A percentile compares a stretch with the other conserved stretches of the same genome.
These are phyloP conservation scores for Hordeum vulgare DNA, from an alignment of 176 grass and related monocot species.

Conservation along the genomic window MorexV3_pseudomolecules_assembly NC_058521.1:554246084-554246583, in stretches of 20 bases:
- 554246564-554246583: too few relatives aligned
- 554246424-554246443: too few relatives aligned
- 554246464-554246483: too few relatives aligned
- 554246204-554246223: conserved; percentile 26
- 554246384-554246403: too few relatives aligned
- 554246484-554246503: too few relatives aligned
- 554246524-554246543: too few relatives aligned
- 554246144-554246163: neutral
- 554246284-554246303: neutral
- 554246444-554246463: too few relatives aligned
- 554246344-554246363: neutral
- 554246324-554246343: neutral
- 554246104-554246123: neutral
- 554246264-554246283: neutral
- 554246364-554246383: too few relatives aligned
- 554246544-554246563: too few relatives aligned
- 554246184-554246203: conserved; percentile 18
- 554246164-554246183: neutral
- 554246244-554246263: conserved; percentile 34
- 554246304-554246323: neutral
- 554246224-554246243: conserved; percentile 34
- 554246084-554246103: neutral
- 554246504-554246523: too few relatives aligned
- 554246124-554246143: neutral
- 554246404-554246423: too few relatives aligned